Conservation (phyloP, 345 rosid genomes). For the Firmiana major region DNA sequence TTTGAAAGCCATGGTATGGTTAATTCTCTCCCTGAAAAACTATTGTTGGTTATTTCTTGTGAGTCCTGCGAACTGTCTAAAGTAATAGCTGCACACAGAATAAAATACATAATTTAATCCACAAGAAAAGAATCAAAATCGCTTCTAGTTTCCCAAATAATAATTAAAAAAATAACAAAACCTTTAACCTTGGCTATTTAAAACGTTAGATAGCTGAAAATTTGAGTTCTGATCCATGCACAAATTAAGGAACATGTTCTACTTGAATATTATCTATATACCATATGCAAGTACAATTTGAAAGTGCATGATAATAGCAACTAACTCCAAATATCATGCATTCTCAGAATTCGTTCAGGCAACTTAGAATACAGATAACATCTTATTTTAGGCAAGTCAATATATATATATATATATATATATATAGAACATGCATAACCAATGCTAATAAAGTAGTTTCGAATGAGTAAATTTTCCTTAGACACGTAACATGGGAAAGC, state of each 20-base stretch:
- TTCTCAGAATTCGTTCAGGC: background rate
- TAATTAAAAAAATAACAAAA: background rate
- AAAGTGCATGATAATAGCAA: background rate
- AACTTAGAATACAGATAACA: background rate
- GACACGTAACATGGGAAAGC: background rate
- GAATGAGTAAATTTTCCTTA: background rate
- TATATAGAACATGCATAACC: background rate
- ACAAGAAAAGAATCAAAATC: background rate
- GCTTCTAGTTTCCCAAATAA: background rate
- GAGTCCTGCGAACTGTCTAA: conserved; percentile 2
- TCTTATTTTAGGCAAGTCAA: background rate
- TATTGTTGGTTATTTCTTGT: background rate
- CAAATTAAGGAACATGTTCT: background rate
- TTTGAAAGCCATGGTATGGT: conserved; percentile 38
- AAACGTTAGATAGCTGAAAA: background rate
- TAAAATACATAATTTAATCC: background rate
- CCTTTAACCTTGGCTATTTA: background rate
- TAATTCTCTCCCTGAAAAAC: conserved; percentile 18
- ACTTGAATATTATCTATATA: background rate
- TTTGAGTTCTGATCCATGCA: background rate
- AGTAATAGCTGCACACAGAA: conserved; percentile 17
- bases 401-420: background rate
- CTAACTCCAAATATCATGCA: background rate
- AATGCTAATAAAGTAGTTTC: background rate
- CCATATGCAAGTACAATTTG: background rate